phyloP scores from a whole-genome alignment of 2,329 filamentous ascomycete species.

The Colletotrichum coccodes region DNA sequence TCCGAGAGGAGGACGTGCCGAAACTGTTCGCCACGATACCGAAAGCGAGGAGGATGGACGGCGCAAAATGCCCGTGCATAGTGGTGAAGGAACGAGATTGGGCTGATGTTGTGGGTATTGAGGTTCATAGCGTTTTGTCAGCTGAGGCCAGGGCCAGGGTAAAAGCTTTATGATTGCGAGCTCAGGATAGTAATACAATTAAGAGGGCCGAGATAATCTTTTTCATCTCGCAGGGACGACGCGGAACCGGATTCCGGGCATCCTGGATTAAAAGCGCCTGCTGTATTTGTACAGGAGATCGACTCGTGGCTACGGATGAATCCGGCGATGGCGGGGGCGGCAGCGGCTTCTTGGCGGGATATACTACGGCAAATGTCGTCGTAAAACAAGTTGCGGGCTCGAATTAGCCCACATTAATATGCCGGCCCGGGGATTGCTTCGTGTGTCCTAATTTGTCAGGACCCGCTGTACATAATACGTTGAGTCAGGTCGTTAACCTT shows the following conservation, averaged over 20 bases:
- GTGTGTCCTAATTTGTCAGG: too few species aligned
- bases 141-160: background rate
- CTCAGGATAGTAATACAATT: slow-evolving; percentile 35
- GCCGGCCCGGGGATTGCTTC: too few species aligned
- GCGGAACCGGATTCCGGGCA: background rate
- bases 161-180: background rate
- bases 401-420: too few species aligned
- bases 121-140: slow-evolving; percentile 23
- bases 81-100: slow-evolving; percentile 67
- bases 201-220: slow-evolving; percentile 36
- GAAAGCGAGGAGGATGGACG: slow-evolving; percentile 67
- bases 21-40: slow-evolving; percentile 64
- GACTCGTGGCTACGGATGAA: background rate
- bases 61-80: slow-evolving; percentile 69
- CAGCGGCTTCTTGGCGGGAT: too few species aligned
- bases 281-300: background rate
- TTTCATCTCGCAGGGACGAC: background rate
- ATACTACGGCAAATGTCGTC: too few species aligned
- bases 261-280: background rate
- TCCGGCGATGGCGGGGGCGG: too few species aligned
- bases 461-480: too few species aligned
- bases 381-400: too few species aligned
- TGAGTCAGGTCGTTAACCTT: too few species aligned
- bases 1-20: slow-evolving; percentile 61
- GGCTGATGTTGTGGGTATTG: slow-evolving; percentile 65